Evolutionary conservation across 768 basidiomycete genomes (phyloP), one percentile per base, ranked within the genome.

Genomic region (Ephemerocybe angulata): DNA sequence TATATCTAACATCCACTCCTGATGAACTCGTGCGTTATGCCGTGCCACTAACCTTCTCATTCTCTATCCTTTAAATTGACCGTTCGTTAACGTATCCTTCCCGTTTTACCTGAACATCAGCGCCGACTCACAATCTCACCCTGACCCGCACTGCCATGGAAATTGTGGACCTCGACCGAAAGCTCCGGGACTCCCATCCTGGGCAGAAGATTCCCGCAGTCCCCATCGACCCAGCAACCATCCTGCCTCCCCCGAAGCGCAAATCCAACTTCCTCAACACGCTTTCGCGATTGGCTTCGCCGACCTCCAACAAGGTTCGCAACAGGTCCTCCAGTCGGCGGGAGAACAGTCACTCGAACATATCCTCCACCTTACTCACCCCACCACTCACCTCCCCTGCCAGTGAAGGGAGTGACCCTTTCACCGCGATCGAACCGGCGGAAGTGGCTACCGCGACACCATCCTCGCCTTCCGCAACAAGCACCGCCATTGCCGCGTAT

Each of bases 81-180:
- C 57, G 56, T 61, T 60, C 65, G 58, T 54, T 65, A 50, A 61
- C 59, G 46, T 52, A 63, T 54, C 59, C 57, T 56, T 63, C 62
- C 63, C 54, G 57, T 62, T 49, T 47, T 38, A 49, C 37, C 4
- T 21, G n/a, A 13, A 12, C 31, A 11, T 30, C 73, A 91, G 93
- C 93, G 21, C 87, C 92, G 27, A 94, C 89, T 22, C 90, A 93
- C 72, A 90, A 92, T 74, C 78, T 93, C 48, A 95, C 93, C 37
- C 83, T 95, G 43, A 88, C 86, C 7, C 84, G 93, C 56, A 85
- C 85, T 54, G 81, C 83, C 44, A 76, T 78, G 60, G 92, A 94
- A 69, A 76, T 94, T 41, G 75, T 87, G 37, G 90, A 94, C 60
- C 79, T 93, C n/a, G 85, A 93, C 67, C 77, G 78, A 49, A 92